Evolutionary conservation across 768 basidiomycete species (phyloP).

Genomic region (Aureoboletus auriporus): DNA sequence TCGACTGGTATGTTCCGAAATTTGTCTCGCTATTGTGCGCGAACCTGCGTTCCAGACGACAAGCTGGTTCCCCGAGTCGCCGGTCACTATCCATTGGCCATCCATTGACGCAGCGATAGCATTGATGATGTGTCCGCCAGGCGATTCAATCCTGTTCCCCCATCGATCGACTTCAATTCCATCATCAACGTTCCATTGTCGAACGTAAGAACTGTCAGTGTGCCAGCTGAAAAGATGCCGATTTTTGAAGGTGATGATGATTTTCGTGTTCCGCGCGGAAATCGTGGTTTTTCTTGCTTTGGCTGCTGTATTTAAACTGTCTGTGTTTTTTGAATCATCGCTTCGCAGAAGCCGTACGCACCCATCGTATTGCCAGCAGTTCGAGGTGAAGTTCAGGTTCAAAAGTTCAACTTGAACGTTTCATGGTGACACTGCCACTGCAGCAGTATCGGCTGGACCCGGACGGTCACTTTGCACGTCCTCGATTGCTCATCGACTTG

Average conservation of each 20-base stretch:
- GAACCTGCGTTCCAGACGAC: not conserved
- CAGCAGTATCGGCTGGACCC: too few relatives aligned
- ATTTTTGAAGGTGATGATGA: not conserved
- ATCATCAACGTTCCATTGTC: not conserved
- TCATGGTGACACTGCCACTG: too few relatives aligned
- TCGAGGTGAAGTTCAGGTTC: too few relatives aligned
- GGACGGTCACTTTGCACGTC: too few relatives aligned
- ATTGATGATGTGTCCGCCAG: not conserved
- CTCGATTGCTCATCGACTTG: too few relatives aligned
- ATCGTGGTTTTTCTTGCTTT: not conserved
- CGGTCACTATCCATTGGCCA: slow-evolving; percentile 2
- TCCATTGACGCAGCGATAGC: not conserved
- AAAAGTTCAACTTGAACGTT: too few relatives aligned
- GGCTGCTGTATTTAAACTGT: not conserved
- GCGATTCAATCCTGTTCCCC: not conserved
- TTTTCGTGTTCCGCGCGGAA: too few relatives aligned
- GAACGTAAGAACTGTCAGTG: not conserved
- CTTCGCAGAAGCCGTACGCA: not conserved
- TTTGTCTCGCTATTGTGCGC: not conserved
- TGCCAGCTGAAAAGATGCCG: not conserved
- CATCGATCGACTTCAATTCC: not conserved
- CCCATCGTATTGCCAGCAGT: not conserved
- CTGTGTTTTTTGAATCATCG: not conserved
- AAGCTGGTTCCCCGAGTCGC: not conserved
- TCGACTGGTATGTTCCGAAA: not conserved